phyloP scores from a whole-genome alignment of 805 yeast species.

The Cyberlindnera saturnus region DNA sequence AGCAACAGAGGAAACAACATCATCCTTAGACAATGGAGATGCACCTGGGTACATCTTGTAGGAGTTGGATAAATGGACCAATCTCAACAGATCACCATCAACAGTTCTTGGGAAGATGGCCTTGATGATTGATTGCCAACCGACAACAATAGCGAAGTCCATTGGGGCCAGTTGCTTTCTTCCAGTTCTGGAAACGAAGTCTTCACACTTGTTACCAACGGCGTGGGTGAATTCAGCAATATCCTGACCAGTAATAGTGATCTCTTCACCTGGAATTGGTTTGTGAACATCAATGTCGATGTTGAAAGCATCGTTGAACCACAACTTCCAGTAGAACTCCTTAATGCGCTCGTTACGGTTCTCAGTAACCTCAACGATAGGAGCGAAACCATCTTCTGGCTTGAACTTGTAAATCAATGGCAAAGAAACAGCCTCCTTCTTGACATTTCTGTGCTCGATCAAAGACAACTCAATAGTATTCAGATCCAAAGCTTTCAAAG shows the following conservation, averaged over 20 bases:
- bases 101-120: constrained; percentile 96
- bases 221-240: constrained; percentile 94
- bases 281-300: constrained; percentile 63
- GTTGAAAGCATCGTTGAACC: constrained; percentile 73
- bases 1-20: constrained; percentile 76
- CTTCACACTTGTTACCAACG: constrained; percentile 95
- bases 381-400: constrained; percentile 91
- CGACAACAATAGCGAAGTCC: constrained; percentile 98
- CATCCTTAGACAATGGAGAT: constrained; percentile 82
- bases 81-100: constrained; percentile 91
- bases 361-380: constrained; percentile 83
- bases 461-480: constrained; percentile 61
- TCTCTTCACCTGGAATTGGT: constrained; percentile 63
- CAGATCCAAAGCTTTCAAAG: constrained; percentile 44
- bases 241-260: constrained; percentile 64
- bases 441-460: constrained; percentile 85
- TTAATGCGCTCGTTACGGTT: constrained; percentile 92
- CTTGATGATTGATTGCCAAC: constrained; percentile 97
- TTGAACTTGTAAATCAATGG: constrained; percentile 73
- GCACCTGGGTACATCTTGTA: constrained; percentile 93
- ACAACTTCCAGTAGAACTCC: constrained; percentile 93
- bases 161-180: constrained; percentile 88
- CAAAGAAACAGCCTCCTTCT: constrained; percentile 65
- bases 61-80: constrained; percentile 93
- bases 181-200: constrained; percentile 84